Evolutionary conservation across 331 rosid genomes (phyloP).

Genomic region (Stylosanthes scabra): DNA sequence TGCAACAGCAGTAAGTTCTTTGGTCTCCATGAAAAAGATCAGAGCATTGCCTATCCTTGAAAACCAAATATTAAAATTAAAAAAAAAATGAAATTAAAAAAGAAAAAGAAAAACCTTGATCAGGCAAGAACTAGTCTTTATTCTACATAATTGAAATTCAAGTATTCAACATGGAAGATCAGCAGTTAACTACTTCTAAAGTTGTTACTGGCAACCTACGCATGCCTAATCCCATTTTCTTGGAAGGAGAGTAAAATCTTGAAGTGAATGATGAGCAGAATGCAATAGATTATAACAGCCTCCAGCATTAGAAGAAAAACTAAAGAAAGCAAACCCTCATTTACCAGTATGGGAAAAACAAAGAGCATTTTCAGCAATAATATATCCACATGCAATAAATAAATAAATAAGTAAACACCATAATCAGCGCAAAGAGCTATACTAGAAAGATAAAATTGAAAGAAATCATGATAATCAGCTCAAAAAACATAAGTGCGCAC

Average conservation of each 20-base stretch:
- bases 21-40: constrained; percentile 57
- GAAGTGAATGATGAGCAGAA: not conserved
- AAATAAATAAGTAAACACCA: not conserved
- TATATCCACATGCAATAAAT: not conserved
- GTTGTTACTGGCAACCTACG: constrained; percentile 6
- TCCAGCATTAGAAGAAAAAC: not conserved
- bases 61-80: not conserved
- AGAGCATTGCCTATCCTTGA: constrained; percentile 33
- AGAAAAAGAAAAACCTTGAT: not conserved
- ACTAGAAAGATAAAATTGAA: not conserved
- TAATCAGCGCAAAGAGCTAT: not conserved
- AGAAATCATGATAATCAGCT: not conserved
- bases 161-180: not conserved
- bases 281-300: constrained; percentile 4
- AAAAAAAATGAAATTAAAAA: too few species aligned
- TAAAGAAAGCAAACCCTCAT: not conserved
- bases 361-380: not conserved
- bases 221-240: constrained; percentile 11
- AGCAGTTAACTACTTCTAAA: constrained; percentile 1
- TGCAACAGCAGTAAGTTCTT: constrained; percentile 36
- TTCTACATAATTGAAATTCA: constrained; percentile 2
- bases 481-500: not conserved
- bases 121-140: constrained; percentile 12
- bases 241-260: not conserved
- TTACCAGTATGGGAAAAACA: not conserved